These are phyloP conservation scores for Talaromyces thailandensis DNA, from an alignment of 495 filamentous ascomycete species.

Conservation along the genomic window DNA sequence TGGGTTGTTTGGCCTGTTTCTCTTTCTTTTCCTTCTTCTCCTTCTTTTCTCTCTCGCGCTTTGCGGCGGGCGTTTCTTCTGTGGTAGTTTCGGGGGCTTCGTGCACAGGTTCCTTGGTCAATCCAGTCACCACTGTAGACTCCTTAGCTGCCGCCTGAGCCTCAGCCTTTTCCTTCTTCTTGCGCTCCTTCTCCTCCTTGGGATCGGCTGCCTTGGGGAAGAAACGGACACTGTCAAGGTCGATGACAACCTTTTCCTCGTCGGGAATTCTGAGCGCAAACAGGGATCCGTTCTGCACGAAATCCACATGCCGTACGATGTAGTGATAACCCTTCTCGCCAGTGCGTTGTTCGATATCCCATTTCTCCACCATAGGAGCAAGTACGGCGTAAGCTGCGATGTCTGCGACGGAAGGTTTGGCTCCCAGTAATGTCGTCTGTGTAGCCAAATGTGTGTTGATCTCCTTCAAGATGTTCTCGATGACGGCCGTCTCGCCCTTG, in stretches of 20 bases:
- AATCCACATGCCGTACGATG: slow-evolving; percentile 86
- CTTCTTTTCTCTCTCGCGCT: slow-evolving; percentile 32
- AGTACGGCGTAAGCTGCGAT: slow-evolving; percentile 76
- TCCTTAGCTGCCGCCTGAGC: slow-evolving; percentile 34
- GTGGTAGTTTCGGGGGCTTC: slow-evolving; percentile 30
- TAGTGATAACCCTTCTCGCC: slow-evolving; percentile 85
- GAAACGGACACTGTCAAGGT: slow-evolving; percentile 71
- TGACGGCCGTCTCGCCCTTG: slow-evolving; percentile 47
- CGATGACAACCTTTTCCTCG: slow-evolving; percentile 70
- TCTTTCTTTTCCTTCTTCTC: slow-evolving; percentile 84
- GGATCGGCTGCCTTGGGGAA: slow-evolving; percentile 71
- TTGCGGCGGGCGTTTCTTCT: slow-evolving; percentile 30
- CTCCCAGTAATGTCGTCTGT: slow-evolving; percentile 81
- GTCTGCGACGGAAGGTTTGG: slow-evolving; percentile 87
- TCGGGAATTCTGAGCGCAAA: slow-evolving; percentile 65
- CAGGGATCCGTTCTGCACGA: slow-evolving; percentile 80
- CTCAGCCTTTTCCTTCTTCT: slow-evolving; percentile 78
- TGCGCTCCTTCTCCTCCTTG: slow-evolving; percentile 81
- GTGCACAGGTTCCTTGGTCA: slow-evolving; percentile 32
- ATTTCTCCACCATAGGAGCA: slow-evolving; percentile 67
- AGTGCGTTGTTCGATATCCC: slow-evolving; percentile 80
- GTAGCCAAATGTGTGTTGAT: slow-evolving; percentile 82
- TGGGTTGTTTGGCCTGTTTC: slow-evolving; percentile 62
- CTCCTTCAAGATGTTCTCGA: slow-evolving; percentile 48
- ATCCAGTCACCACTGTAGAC: slow-evolving; percentile 28